Conservation (phyloP, 495 filamentous ascomycete species). For the Xanthoparmelia taractica region DNA sequence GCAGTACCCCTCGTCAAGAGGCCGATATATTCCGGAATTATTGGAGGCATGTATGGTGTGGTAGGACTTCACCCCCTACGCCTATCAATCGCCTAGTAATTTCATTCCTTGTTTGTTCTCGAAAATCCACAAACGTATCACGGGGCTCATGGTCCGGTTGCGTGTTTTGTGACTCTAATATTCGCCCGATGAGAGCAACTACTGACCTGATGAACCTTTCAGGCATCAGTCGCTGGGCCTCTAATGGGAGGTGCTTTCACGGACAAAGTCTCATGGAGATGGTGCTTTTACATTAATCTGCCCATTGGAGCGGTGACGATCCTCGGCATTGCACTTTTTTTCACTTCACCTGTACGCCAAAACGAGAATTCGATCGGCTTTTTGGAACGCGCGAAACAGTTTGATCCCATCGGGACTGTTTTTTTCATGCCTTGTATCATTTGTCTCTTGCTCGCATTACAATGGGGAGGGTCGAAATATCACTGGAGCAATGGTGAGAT, state of each 20-base stretch:
- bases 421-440: conserved; percentile 67
- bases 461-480: conserved; percentile 75
- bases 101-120: not conserved
- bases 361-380: conserved; percentile 35
- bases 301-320: conserved; percentile 62
- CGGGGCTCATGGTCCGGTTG: not conserved
- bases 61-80: not conserved
- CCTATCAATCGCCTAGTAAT: not conserved
- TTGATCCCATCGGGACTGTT: conserved; percentile 60
- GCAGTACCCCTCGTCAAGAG: conserved; percentile 64
- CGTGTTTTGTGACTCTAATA: not conserved
- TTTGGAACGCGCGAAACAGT: conserved; percentile 44
- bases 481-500: conserved; percentile 47
- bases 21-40: conserved; percentile 62
- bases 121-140: not conserved
- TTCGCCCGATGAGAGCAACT: not conserved
- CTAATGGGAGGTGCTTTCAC: conserved; percentile 62
- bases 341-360: conserved; percentile 49
- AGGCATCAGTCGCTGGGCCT: conserved; percentile 65
- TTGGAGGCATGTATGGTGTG: conserved; percentile 77
- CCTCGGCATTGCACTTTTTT: conserved; percentile 50
- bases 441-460: conserved; percentile 67
- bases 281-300: conserved; percentile 60
- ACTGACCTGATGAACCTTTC: not conserved
- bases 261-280: conserved; percentile 51